phyloP scores from a whole-genome alignment of 75 land plant species.

The Cunninghamia lanceolata region DNA sequence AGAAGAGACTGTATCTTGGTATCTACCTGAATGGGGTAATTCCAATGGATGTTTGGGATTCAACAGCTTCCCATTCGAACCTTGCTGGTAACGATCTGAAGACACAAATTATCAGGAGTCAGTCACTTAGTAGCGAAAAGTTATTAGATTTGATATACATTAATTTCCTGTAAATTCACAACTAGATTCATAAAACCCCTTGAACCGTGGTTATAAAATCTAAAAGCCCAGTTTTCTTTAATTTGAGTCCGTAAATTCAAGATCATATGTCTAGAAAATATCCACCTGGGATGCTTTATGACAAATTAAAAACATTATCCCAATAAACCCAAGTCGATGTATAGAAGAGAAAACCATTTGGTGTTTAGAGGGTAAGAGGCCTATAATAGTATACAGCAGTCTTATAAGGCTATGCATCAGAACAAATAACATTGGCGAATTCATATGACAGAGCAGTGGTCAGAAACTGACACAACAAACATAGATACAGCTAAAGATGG shows the following conservation, averaged over 20 bases:
- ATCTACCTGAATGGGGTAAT: background rate
- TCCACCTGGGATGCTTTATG: background rate
- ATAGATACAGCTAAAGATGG: background rate
- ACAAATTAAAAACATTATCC: background rate
- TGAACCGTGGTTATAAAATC: background rate
- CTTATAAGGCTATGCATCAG: background rate
- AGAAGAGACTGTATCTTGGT: constrained; percentile 9
- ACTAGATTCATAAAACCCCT: background rate
- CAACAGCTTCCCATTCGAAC: background rate
- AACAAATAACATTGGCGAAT: background rate
- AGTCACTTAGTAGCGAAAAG: background rate
- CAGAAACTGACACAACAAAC: background rate
- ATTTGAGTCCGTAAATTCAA: background rate
- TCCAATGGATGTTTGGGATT: background rate
- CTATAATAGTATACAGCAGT: background rate
- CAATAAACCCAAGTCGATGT: too few species aligned
- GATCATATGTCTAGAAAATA: background rate
- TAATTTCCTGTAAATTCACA: background rate
- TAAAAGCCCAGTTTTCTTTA: background rate
- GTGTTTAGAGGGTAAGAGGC: background rate
- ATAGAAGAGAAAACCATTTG: too few species aligned
- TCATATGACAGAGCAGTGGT: background rate
- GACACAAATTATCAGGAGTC: background rate
- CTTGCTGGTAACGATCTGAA: constrained; percentile 10
- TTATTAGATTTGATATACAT: background rate